Evolutionary conservation across 108 stramenopile species (phyloP).

Genomic region (Skeletonema menzelii): DNA sequence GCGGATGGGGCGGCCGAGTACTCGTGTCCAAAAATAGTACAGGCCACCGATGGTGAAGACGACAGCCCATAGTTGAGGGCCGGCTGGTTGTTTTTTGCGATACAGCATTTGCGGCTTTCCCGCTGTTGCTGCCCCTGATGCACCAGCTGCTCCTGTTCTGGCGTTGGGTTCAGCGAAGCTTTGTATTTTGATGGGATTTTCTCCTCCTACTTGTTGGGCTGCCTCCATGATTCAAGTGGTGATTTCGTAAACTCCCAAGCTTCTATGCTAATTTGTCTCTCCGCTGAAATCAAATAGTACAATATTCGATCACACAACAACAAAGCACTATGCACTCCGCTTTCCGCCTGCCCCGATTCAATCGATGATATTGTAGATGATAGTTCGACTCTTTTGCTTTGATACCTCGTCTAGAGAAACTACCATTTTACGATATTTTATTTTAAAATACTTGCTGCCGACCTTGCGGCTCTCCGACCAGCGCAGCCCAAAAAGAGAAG

Average conservation of each 20-base stretch:
- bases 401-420: no score
- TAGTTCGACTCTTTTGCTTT: no score
- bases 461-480: not conserved
- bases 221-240: not conserved
- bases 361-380: no score
- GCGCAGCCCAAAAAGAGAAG: no score
- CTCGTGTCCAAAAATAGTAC: conserved; percentile 39
- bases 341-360: no score
- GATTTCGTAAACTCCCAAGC: no score
- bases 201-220: not conserved
- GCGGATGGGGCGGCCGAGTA: conserved; percentile 23
- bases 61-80: conserved; percentile 40
- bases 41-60: conserved; percentile 17
- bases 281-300: no score
- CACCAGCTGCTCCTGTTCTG: not conserved
- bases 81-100: conserved; percentile 13
- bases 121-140: not conserved
- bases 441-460: not conserved
- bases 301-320: no score
- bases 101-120: not conserved
- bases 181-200: not conserved
- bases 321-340: no score
- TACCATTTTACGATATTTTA: not conserved
- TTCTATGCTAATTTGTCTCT: no score
- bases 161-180: not conserved